phyloP scores from a whole-genome alignment of 306 rosid species.

The Quillaja saponaria region DNA sequence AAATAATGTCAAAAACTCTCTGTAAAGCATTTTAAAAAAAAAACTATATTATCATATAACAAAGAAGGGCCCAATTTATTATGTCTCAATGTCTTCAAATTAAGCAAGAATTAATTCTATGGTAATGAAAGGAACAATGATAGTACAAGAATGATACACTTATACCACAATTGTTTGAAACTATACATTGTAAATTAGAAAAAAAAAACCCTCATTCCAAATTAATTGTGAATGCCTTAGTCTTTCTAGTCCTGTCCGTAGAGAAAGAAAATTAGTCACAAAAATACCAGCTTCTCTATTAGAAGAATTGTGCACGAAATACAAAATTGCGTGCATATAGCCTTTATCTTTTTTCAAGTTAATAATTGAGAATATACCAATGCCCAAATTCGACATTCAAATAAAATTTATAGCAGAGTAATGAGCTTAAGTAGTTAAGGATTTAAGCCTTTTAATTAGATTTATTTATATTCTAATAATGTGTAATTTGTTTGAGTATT shows the following conservation, averaged over 20 bases:
- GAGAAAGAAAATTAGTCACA: too few species aligned
- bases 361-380: too few species aligned
- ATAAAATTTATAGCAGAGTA: too few species aligned
- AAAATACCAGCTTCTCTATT: too few species aligned
- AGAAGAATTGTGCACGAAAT: too few species aligned
- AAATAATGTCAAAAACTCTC: constrained; percentile 14
- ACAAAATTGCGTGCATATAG: too few species aligned
- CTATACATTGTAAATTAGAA: too few species aligned
- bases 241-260: too few species aligned
- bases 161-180: neutral
- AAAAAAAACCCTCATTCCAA: neutral
- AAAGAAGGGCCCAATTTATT: constrained; percentile 22
- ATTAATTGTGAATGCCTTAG: constrained; percentile 10
- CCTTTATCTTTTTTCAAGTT: too few species aligned
- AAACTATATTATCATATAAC: constrained; percentile 17
- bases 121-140: neutral
- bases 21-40: neutral
- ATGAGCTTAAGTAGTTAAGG: too few species aligned
- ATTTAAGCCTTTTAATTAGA: too few species aligned
- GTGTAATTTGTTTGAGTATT: constrained; percentile 14
- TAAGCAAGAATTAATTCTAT: constrained; percentile 48
- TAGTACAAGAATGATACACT: neutral
- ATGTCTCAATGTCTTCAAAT: constrained; percentile 6
- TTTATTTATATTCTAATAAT: constrained; percentile 11
- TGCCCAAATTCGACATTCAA: too few species aligned